Evolutionary conservation across 352 stramenopile genomes (phyloP), one percentile per base, ranked within the genome.

Genomic region (Achlya hypogyna): DNA sequence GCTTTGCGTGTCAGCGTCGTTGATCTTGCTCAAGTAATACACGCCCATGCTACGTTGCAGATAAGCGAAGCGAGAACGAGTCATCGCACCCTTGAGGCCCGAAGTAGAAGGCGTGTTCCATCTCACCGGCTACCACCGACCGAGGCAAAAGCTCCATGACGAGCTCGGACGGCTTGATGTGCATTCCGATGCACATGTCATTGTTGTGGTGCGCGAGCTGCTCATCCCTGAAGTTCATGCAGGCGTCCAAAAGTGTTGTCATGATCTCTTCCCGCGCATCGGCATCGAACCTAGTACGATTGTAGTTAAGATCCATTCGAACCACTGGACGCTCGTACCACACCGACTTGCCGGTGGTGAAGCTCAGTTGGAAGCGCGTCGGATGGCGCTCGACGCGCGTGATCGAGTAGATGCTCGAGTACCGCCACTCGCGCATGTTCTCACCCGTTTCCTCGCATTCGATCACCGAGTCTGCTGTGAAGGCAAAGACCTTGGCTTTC

Each of bases 11-110:
- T 64, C 54, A 5, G 54, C 45, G 8, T 53, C 32, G 20, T 18
- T 4, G 47, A 64, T 64, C 27, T 64, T 64, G 35, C 54, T 64
- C 54, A 64, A 29, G n/a, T 64, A 64, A 38, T 64, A 64, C 32
- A 64, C 47, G 35, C 54, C 54, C 54, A 64, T 64, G n/a, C 53
- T 63, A 63, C 53, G 28, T 45, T 45, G 34, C 34, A 16, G 34
- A 6, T 14, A 42, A 6, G 14, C 34, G 34, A 42, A 42, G 34
- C 34, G 14, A 22, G 18, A 22, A 12, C 31, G 14, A 45, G 35
- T 60, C 18, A 12, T 60, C 14, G 32, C 29, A 63, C 53, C 54
- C 54, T 25, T 52, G 18, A 1, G 10, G 35, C 0, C 54, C 54
- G 52, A 64, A 64, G 54, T 64, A 64, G 47, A 64, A 64, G 25